Evolutionary conservation across 2,329 filamentous ascomycete species (phyloP).

Genomic region (Aspergillus bombycis): DNA sequence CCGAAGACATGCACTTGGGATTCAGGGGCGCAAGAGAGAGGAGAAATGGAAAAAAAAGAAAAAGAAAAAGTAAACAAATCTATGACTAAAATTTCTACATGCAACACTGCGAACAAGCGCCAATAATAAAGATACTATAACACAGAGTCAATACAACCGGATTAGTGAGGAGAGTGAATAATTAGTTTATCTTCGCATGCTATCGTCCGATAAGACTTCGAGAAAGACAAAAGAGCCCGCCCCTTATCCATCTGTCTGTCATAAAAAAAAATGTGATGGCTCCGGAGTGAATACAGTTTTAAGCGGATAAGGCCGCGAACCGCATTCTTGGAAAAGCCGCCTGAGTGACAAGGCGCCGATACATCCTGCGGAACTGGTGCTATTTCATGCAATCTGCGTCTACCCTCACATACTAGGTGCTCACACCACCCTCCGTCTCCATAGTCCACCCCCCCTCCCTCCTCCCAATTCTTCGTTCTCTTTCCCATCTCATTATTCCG

Average conservation of each 20-base stretch:
- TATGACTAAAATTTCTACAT: neutral
- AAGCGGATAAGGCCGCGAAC: slow-evolving; percentile 8
- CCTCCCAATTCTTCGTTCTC: neutral
- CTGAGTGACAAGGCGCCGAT: slow-evolving; percentile 2
- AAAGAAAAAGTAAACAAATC: too few species aligned
- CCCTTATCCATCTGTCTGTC: neutral
- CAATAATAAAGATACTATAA: neutral
- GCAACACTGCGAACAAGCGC: neutral
- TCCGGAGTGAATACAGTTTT: neutral
- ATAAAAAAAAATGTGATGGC: neutral
- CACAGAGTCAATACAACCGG: neutral
- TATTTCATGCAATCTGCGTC: neutral
- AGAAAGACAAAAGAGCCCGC: neutral
- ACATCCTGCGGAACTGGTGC: neutral
- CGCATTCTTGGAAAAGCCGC: slow-evolving; percentile 9
- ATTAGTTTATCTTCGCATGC: neutral
- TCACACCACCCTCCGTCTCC: neutral
- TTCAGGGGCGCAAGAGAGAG: slow-evolving; percentile 1
- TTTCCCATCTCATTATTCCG: neutral
- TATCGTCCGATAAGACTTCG: neutral
- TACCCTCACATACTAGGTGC: neutral
- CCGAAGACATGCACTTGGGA: neutral
- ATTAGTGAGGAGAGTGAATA: neutral
- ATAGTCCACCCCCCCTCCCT: neutral
- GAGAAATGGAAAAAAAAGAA: neutral